Evolutionary conservation across 2,329 filamentous ascomycete genomes (phyloP).

Genomic region (Camptophora hylomeconis): DNA sequence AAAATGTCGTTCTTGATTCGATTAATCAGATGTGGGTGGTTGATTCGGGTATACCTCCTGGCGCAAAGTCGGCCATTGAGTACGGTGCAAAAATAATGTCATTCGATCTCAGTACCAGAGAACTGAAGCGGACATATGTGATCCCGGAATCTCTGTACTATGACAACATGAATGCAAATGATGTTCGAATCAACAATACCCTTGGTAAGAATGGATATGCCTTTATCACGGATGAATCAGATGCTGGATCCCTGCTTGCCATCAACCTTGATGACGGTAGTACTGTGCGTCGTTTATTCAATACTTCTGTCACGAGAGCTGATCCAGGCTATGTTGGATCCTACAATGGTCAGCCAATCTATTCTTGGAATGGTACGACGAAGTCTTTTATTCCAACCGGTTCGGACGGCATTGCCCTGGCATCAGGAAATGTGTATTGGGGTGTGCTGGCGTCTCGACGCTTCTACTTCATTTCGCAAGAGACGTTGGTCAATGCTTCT

Average conservation of each 20-base stretch:
- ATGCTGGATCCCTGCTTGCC: conserved; percentile 25
- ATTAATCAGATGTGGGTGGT: conserved; percentile 28
- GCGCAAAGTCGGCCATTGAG: conserved; percentile 18
- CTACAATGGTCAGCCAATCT: conserved; percentile 24
- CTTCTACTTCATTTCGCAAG: conserved; percentile 29
- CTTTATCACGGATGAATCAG: conserved; percentile 29
- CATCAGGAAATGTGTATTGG: conserved; percentile 30
- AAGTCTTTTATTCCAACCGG: conserved; percentile 21
- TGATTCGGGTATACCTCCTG: conserved; percentile 27
- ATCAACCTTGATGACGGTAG: conserved; percentile 26
- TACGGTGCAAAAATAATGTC: conserved; percentile 31
- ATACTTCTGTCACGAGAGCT: conserved; percentile 25
- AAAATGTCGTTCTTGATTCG: conserved; percentile 31
- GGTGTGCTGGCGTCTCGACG: conserved; percentile 28
- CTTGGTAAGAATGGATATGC: conserved; percentile 27
- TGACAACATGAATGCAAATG: conserved; percentile 28
- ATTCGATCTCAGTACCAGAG: conserved; percentile 24
- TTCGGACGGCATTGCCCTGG: conserved; percentile 27
- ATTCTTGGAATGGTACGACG: conserved; percentile 24
- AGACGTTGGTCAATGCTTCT: conserved; percentile 20
- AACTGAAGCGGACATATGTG: conserved; percentile 25
- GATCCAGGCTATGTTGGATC: conserved; percentile 28
- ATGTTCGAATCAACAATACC: conserved; percentile 31
- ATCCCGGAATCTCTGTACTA: conserved; percentile 24
- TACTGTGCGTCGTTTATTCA: conserved; percentile 25